Evolutionary conservation across 2,329 filamentous ascomycete species (phyloP).

Genomic region (Aspergillus sergii): DNA sequence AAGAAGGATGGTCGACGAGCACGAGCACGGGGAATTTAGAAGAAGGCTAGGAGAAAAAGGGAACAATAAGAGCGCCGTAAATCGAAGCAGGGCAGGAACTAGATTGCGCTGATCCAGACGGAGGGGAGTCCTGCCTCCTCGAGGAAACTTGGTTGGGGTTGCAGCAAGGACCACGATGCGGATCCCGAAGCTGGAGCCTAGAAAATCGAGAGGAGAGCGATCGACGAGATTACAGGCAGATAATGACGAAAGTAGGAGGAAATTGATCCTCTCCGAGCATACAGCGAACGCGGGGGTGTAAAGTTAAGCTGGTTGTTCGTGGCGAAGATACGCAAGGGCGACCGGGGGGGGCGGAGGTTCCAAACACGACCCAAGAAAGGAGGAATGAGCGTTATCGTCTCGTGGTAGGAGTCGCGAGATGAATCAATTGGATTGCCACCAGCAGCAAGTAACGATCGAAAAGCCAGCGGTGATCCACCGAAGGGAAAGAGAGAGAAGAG

Average conservation of each 20-base stretch:
- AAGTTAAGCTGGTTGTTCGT: slow-evolving; percentile 14
- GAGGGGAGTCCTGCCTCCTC: slow-evolving; percentile 11
- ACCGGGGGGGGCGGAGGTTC: slow-evolving; percentile 9
- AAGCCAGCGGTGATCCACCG: slow-evolving; percentile 14
- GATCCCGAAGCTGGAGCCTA: not conserved
- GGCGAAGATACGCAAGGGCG: slow-evolving; percentile 23
- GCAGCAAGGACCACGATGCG: slow-evolving; percentile 16
- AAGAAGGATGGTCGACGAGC: slow-evolving; percentile 11
- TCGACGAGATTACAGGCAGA: slow-evolving; percentile 14
- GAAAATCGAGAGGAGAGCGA: slow-evolving; percentile 7
- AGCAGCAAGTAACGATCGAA: slow-evolving; percentile 29
- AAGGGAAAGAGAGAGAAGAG: slow-evolving; percentile 3
- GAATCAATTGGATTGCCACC: slow-evolving; percentile 30
- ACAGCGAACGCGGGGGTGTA: slow-evolving; percentile 10
- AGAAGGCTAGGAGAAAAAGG: slow-evolving; percentile 11
- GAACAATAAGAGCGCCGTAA: slow-evolving; percentile 5
- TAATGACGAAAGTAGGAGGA: slow-evolving; percentile 16
- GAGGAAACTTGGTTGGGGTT: slow-evolving; percentile 1
- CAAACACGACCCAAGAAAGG: slow-evolving; percentile 18
- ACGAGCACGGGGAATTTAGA: slow-evolving; percentile 24
- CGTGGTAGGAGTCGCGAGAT: not conserved
- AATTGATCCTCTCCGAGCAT: not conserved
- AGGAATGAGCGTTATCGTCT: slow-evolving; percentile 17
- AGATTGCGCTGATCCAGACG: not conserved
- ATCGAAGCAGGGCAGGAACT: slow-evolving; percentile 2